Evolutionary conservation across 2,329 filamentous ascomycete species (phyloP).

Genomic region (Colletotrichum eremochloae): DNA sequence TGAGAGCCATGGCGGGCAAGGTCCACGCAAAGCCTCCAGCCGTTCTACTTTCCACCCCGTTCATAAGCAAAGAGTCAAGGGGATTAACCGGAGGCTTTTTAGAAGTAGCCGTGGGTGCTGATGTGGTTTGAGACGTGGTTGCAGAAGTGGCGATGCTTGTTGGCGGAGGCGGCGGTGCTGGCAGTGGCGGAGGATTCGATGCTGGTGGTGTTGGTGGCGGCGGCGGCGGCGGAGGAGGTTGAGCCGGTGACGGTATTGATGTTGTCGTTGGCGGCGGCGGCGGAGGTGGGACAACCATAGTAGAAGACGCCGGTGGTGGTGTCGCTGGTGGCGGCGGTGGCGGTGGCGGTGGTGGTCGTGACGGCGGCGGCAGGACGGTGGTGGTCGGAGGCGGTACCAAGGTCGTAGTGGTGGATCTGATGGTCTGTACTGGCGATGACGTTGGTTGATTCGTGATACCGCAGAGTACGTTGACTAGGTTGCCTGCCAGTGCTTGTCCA

Average conservation of each 20-base stretch:
- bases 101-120: constrained; percentile 12
- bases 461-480: constrained; percentile 55
- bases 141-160: constrained; percentile 7
- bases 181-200: neutral
- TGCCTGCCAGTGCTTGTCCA: constrained; percentile 52
- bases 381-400: constrained; percentile 16
- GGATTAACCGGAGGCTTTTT: constrained; percentile 28
- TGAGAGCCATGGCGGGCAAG: neutral
- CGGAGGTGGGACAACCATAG: neutral
- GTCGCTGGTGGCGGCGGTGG: neutral
- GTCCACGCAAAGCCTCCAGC: neutral
- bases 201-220: neutral
- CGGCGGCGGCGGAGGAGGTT: constrained; percentile 20
- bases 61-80: constrained; percentile 34
- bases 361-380: neutral
- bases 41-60: neutral
- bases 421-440: constrained; percentile 13
- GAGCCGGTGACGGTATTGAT: constrained; percentile 9
- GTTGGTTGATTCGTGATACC: constrained; percentile 18
- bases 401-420: constrained; percentile 13
- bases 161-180: neutral
- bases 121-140: neutral
- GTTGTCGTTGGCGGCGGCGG: constrained; percentile 12
- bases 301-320: neutral
- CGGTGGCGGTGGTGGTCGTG: neutral